Evolutionary conservation across 176 grass and related monocot species (phyloP), one percentile per base, ranked within the genome.

Genomic region (Urochloa ruziziensis): DNA sequence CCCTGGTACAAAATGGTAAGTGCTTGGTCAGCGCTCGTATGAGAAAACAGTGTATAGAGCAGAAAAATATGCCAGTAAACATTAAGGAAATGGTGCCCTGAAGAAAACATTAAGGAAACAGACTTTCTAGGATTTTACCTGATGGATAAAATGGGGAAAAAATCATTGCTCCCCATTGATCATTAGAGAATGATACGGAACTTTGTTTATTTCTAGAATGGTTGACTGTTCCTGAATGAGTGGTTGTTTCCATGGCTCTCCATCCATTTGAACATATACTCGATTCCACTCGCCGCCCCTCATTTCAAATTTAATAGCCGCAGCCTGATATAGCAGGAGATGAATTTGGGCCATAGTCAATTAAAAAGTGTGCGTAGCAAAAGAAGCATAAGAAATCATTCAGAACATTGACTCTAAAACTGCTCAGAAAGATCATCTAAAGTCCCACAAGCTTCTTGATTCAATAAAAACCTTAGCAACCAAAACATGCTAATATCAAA

Each of bases 191-290:
- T 91, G 90, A 59, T 75, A 91, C 7, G 92, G 90, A 68, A 94
- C 80, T 73, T 87, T 97, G 48, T 86, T 93, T 86, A 97, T 97
- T 84, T 87, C 92, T 59, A 97, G 15, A 82, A 84, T 90, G 10
- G 92, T 93, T 58, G 92, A 93, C 52, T 90, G 81, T 4, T 97
- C 92, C 37, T 91, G 83, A 36, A 68, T 19, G 21, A 97, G 88
- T 23, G 90, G 88, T 59, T 97, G 95, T 76, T 82, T 97, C 95
- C 95, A 97, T 36, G 95, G 95, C 75, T 97, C 95, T 57, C 95
- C 95, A 23, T 97, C 95, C 64, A 94, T 91, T 88, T 97, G 95
- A 63, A 97, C 48, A 84, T 97, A 97, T 54, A 79, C 88, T 68
- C 86, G 83, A 64, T 93, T 81, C 90, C 95, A 97, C 82, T 93